Evolutionary conservation across 192 early-diverging fungal species (phyloP).

Genomic region (Coemansia sp.): DNA sequence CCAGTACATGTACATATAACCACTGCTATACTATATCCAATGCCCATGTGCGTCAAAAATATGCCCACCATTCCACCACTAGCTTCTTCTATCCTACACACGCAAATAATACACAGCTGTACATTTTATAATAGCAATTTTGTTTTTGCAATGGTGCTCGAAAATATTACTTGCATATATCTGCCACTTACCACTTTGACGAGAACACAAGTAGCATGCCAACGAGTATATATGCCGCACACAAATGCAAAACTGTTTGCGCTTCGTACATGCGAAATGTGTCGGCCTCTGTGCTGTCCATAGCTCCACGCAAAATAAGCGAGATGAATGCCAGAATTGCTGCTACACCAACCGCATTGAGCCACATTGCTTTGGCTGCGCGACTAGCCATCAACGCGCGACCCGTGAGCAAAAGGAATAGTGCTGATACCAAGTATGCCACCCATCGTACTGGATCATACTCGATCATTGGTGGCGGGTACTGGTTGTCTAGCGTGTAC

Average conservation of each 20-base stretch:
- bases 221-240: slow-evolving; percentile 31
- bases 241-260: slow-evolving; percentile 38
- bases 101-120: background rate
- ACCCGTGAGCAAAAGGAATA: slow-evolving; percentile 34
- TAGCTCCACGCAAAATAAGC: slow-evolving; percentile 47
- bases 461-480: slow-evolving; percentile 50
- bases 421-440: slow-evolving; percentile 37
- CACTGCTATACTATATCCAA: slow-evolving; percentile 29
- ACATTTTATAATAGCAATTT: background rate
- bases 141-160: background rate
- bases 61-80: slow-evolving; percentile 23
- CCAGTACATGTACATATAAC: slow-evolving; percentile 40
- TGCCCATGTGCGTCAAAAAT: slow-evolving; percentile 40
- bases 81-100: slow-evolving; percentile 41
- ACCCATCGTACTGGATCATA: slow-evolving; percentile 53
- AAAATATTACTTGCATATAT: no score
- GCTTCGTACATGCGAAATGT: slow-evolving; percentile 54
- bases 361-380: slow-evolving; percentile 27
- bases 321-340: slow-evolving; percentile 42
- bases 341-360: slow-evolving; percentile 26
- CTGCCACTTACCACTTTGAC: slow-evolving; percentile 30
- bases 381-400: slow-evolving; percentile 36
- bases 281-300: slow-evolving; percentile 28
- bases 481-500: slow-evolving; percentile 49
- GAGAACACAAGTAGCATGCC: slow-evolving; percentile 37